Evolutionary conservation across 2,329 filamentous ascomycete species (phyloP).

Genomic region (Magnaporthales sp.): DNA sequence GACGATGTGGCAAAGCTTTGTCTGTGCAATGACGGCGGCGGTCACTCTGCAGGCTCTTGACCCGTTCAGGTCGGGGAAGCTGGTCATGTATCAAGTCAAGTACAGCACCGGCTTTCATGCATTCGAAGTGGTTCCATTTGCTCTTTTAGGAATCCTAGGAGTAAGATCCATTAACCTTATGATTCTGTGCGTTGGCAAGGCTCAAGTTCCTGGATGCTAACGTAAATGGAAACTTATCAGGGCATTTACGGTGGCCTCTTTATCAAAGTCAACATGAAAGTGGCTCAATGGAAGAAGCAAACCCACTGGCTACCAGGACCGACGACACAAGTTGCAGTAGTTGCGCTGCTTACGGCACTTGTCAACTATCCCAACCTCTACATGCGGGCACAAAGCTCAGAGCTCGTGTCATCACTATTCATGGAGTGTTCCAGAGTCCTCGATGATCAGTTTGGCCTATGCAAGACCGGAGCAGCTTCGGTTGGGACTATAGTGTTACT

Average conservation of each 20-base stretch:
- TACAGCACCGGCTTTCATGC: constrained; percentile 89
- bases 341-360: constrained; percentile 74
- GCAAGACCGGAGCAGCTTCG: constrained; percentile 76
- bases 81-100: constrained; percentile 91
- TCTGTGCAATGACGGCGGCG: constrained; percentile 97
- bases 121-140: constrained; percentile 87
- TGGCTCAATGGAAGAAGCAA: constrained; percentile 72
- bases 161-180: constrained; percentile 25
- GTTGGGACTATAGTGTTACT: constrained; percentile 76
- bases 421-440: constrained; percentile 76
- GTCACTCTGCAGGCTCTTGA: constrained; percentile 89
- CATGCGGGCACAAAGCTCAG: constrained; percentile 86
- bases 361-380: constrained; percentile 96
- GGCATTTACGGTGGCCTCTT: constrained; percentile 94
- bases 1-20: constrained; percentile 99
- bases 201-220: background rate
- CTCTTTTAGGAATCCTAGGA: constrained; percentile 76
- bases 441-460: constrained; percentile 84
- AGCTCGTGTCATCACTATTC: constrained; percentile 87
- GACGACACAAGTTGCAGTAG: constrained; percentile 68
- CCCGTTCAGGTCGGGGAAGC: constrained; percentile 89
- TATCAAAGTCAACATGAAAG: constrained; percentile 85
- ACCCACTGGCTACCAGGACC: constrained; percentile 59
- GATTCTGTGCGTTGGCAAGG: background rate
- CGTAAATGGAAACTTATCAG: constrained; percentile 18